Base-by-base conservation (phyloP, 768 basidiomycete species). In the Podaxis rugospora region DNA sequence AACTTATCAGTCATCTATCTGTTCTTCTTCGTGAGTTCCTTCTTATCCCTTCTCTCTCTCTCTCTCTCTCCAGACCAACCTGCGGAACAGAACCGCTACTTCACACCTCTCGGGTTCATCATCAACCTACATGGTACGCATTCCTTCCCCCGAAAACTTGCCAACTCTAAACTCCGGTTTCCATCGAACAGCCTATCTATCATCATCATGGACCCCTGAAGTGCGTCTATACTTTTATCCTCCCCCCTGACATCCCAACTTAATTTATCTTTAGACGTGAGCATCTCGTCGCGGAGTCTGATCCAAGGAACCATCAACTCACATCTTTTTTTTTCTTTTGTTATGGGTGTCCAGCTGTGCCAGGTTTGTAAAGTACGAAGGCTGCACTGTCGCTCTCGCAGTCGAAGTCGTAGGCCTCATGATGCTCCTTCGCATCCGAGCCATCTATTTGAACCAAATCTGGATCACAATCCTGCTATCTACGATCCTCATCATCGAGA, bases 61-160 rank as follows among this genome's bases (percentile, higher is more conserved):
- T 21, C 21, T 51, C 21, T 25, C 5, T n/a, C 28, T 9, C 16
- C 11, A 25, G 10, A n/a, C 55, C 5, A 9, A 54, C 7, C 46
- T 21, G 28, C 13, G 21, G 18, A 11, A 36, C 16, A 88, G 85
- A 88, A 87, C 65, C 81, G 86, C 25, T 88, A 88, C 65, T 70
- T 87, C 18, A 86, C 83, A 0, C 86, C 86, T 0, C 70, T 87
- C 2, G 83, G 82, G 0, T 88, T 88, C 66, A 79, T 86, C 16
- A 68, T 87, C 49, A 86, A 87, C 61, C 66, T 86, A 11, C 79
- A 72, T 59, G 83, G 79, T 77, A 66, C 57, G 65, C 28, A 16
- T 32, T 49, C 28, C 35, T 46, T 3, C n/a, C 14, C 14, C 28
- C 18, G 25, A 21, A 11, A 2, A 13, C n/a, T 14, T 6, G 10